Base-by-base conservation (phyloP, 1,139 yeast species). In the Taiozyma onychis region DNA sequence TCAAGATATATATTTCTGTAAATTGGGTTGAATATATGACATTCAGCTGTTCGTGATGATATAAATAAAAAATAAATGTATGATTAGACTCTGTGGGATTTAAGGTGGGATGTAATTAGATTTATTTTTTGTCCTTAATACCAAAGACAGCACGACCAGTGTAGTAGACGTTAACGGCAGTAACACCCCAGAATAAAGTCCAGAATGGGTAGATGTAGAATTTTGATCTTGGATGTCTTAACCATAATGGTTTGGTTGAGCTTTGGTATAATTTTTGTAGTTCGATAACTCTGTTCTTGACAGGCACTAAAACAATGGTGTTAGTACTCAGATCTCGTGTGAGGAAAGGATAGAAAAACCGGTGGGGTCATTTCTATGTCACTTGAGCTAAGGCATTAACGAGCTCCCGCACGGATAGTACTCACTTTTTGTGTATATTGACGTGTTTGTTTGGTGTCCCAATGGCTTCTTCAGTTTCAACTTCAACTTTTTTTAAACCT, bases 201-300 rank as follows among this genome's bases (percentile, higher is more conserved):
- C 83, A 88, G 81, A 85, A 91, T 69, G 97, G 97, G 74, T 86
- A 88, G 62, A 90, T 80, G 69, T 85, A 74, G 66, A 80, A 74
- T 75, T 88, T 88, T 61, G 97, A 83, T 74, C 91, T 83, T 69
- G 82, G 82, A 67, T 76, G 81, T 78, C 85, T 83, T 77, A 82
- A 74, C 89, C 88, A 85, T 69, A 86, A 77, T 65, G 84, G 86
- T 73, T 84, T 81, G 66, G 77, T 72, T 58, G 91, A 78, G 62
- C 73, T 67, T 74, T 86, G 95, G 78, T 83, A 86, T 62, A 79
- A 73, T 73, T 78, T 85, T 77, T 86, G 95, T 70, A 84, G 74
- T 67, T 83, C 80, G 63, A 85, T 84, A 67, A 86, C 81, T 76
- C 80, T 82, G 77, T 79, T 73, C 48, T 71, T 83, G 78, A 76